Evolutionary conservation across 805 yeast genomes (phyloP), one percentile per base, ranked within the genome.

Genomic region (Citeromyces matritensis): DNA sequence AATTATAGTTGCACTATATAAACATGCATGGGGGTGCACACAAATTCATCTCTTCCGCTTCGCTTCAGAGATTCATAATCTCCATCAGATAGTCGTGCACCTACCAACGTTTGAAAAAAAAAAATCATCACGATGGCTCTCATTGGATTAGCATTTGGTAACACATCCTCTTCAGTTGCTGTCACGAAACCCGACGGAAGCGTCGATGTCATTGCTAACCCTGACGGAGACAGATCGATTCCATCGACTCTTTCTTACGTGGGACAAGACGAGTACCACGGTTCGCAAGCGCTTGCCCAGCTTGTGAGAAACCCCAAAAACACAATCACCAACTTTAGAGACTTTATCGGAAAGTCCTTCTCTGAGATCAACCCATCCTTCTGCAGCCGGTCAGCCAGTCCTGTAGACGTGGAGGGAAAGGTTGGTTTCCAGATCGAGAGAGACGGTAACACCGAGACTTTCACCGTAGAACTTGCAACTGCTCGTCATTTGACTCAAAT

Each of bases 201-300:
- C 54, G 91, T 84, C 40, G 96, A 91, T 51, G 94, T 91, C 42
- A 88, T 91, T 55, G 98, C 98, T 43, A 88, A 91, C 73, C 95
- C 93, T 43, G 98, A 91, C 51, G 98, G 98, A 57, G 97, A 91
- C 61, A 83, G 97, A 63, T 70, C 88, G 37, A 91, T 91, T 52
- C 94, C 97, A 39, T 80, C 97, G 19, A 80, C 81, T 37, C 67
- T 91, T 38, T 74, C 96, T 12, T 91, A 86, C 54, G 85, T 85
- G 36, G 95, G 93, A 38, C 78, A 69, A 35, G 97, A 91, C 53
- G 97, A 91, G 63, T 91, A 83, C 61, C 96, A 91, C 52, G 98
- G 98, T 38, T 79, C 84, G 37, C 97, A 91, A 63, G 98, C 97
- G 36, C 61, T 76, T 45, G 86, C 85, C 35, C 96, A 91, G 62